Evolutionary conservation across 306 rosid species (phyloP).

Genomic region (Casuarina glauca): DNA sequence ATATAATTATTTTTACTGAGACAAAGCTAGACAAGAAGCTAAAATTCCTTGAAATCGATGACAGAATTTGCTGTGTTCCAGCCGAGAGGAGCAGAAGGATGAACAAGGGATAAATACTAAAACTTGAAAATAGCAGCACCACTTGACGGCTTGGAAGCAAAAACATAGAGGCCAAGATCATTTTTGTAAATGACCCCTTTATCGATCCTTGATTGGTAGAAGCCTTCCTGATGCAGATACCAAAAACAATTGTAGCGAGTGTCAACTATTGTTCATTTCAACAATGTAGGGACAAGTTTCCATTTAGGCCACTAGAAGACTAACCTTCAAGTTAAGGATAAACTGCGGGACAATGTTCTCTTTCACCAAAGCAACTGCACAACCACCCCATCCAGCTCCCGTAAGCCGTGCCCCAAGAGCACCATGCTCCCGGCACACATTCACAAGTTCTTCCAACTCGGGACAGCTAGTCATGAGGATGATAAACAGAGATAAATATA

Average conservation of each 20-base stretch:
- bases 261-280: constrained; percentile 12
- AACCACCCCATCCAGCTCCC: constrained; percentile 99
- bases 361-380: constrained; percentile 91
- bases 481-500: neutral
- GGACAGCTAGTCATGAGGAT: constrained; percentile 62
- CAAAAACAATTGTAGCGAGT: neutral
- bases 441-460: constrained; percentile 93
- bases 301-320: constrained; percentile 3
- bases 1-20: too few relatives aligned
- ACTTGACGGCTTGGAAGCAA: constrained; percentile 98
- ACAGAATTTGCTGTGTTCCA: neutral
- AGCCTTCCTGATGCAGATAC: constrained; percentile 57
- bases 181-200: constrained; percentile 56
- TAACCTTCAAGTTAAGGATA: constrained; percentile 87
- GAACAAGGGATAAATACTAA: constrained; percentile 28
- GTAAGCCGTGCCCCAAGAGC: constrained; percentile 98
- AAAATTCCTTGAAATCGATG: constrained; percentile 2
- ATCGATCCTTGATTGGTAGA: constrained; percentile 70
- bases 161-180: constrained; percentile 76
- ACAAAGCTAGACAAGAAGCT: too few relatives aligned
- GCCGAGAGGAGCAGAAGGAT: neutral
- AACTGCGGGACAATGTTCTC: constrained; percentile 85
- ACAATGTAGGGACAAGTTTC: neutral
- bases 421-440: constrained; percentile 52
- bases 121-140: constrained; percentile 93